A percentile compares a stretch with the other conserved stretches of the same genome.
These are phyloP conservation scores for Podila horticola DNA, from an alignment of 192 early-diverging fungal species.

Conservation along the genomic window DNA sequence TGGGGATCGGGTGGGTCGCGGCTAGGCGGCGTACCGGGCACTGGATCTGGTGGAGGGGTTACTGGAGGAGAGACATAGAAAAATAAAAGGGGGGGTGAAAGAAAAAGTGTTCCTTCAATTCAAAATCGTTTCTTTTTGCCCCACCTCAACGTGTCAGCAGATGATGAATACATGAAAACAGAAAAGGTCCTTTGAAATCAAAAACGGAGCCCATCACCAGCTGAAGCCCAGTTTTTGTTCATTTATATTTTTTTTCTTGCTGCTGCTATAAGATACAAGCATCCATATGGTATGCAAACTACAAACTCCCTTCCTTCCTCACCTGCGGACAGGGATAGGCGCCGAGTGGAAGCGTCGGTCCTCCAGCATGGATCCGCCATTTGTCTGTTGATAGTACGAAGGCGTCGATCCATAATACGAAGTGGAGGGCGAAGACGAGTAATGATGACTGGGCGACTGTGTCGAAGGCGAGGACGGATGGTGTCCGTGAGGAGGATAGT, in stretches of 20 bases:
- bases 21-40: conserved; percentile 35
- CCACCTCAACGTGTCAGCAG: not conserved
- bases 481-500: conserved; percentile 14
- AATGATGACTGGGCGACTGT: conserved; percentile 30
- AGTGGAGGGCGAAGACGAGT: conserved; percentile 38
- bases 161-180: not conserved
- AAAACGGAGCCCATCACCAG: conserved; percentile 1
- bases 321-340: conserved; percentile 49
- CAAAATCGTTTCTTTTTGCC: too few relatives aligned
- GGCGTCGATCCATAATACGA: conserved; percentile 28
- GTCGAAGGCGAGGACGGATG: conserved; percentile 8
- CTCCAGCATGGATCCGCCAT: conserved; percentile 23
- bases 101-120: too few relatives aligned
- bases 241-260: not conserved
- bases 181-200: too few relatives aligned
- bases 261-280: too few relatives aligned
- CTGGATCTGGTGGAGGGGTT: conserved; percentile 11
- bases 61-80: not conserved
- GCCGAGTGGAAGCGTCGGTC: conserved; percentile 47
- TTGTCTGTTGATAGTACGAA: conserved; percentile 11
- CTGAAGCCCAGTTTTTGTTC: not conserved
- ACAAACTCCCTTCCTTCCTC: not conserved
- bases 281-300: too few relatives aligned
- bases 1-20: conserved; percentile 39
- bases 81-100: too few relatives aligned